phyloP scores from a whole-genome alignment of 208 protist species.

The Acanthamoeba lenticulata region DNA sequence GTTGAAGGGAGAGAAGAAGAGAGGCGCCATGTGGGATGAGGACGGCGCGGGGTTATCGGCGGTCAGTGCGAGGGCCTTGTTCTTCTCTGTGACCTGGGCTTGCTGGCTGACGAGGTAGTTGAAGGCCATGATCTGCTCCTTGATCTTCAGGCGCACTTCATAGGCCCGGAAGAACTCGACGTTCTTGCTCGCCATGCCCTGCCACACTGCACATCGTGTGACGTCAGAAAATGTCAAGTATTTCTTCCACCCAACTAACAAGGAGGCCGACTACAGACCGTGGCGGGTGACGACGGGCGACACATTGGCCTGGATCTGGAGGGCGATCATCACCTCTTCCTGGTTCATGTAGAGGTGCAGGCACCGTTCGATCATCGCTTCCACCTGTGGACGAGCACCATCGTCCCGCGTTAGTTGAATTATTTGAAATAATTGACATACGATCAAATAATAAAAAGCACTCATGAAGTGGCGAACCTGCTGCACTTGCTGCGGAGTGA shows the following conservation, averaged over 20 bases:
- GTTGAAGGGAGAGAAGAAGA: background rate
- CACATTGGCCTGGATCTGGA: slow-evolving; percentile 32
- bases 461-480: too few relatives aligned
- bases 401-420: too few relatives aligned
- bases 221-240: too few relatives aligned
- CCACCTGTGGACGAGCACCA: too few relatives aligned
- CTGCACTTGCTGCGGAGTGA: background rate
- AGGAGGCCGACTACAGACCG: background rate
- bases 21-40: background rate
- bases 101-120: slow-evolving; percentile 72
- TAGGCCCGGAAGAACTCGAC: slow-evolving; percentile 71
- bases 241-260: too few relatives aligned
- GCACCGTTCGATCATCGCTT: slow-evolving; percentile 19
- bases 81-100: slow-evolving; percentile 59
- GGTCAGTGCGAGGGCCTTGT: background rate
- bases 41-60: background rate
- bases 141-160: slow-evolving; percentile 61
- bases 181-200: slow-evolving; percentile 66
- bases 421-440: background rate
- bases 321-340: slow-evolving; percentile 9
- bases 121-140: slow-evolving; percentile 74
- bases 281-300: background rate
- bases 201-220: too few relatives aligned
- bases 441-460: background rate
- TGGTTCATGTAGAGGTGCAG: slow-evolving; percentile 61